These are phyloP conservation scores for Tricholoma sp. DNA, from an alignment of 768 basidiomycete genomes.

Conservation along the genomic window DNA sequence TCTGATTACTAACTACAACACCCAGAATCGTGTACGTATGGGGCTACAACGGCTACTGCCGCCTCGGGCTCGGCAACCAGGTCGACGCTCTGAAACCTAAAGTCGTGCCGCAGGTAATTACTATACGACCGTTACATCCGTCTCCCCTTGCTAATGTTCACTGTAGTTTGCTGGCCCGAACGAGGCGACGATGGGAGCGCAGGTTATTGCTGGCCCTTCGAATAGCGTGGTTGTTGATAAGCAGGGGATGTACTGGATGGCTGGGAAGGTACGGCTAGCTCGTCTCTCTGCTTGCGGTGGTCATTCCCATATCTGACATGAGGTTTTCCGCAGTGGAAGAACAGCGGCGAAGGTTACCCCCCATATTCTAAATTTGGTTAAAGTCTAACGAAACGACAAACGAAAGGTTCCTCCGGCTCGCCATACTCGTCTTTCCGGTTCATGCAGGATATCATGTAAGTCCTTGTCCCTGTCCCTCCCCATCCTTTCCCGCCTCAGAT, in stretches of 20 bases:
- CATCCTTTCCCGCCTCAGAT: too few species aligned
- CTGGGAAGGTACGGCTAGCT: constrained; percentile 57
- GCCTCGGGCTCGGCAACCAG: constrained; percentile 85
- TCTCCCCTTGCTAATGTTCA: neutral
- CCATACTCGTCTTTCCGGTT: constrained; percentile 84
- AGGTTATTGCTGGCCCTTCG: constrained; percentile 74
- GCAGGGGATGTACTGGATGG: constrained; percentile 85
- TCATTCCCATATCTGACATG: neutral
- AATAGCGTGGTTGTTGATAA: constrained; percentile 81
- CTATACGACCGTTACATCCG: constrained; percentile 2
- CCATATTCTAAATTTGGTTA: neutral
- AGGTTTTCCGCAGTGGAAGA: constrained; percentile 72
- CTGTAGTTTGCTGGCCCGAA: constrained; percentile 73
- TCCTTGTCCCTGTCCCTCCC: constrained; percentile 1
- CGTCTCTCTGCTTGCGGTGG: neutral
- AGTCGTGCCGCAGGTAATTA: constrained; percentile 66
- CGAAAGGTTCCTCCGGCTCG: constrained; percentile 75
- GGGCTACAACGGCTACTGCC: constrained; percentile 90
- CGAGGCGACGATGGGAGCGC: constrained; percentile 53
- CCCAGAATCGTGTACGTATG: constrained; percentile 72
- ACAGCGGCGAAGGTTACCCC: constrained; percentile 80
- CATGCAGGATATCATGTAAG: constrained; percentile 82
- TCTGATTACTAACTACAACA: neutral
- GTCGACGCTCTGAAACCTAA: constrained; percentile 78
- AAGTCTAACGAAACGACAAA: neutral